These are phyloP conservation scores for Thalassiosira pacifica DNA, from an alignment of 352 stramenopile genomes.

Conservation along the genomic window DNA sequence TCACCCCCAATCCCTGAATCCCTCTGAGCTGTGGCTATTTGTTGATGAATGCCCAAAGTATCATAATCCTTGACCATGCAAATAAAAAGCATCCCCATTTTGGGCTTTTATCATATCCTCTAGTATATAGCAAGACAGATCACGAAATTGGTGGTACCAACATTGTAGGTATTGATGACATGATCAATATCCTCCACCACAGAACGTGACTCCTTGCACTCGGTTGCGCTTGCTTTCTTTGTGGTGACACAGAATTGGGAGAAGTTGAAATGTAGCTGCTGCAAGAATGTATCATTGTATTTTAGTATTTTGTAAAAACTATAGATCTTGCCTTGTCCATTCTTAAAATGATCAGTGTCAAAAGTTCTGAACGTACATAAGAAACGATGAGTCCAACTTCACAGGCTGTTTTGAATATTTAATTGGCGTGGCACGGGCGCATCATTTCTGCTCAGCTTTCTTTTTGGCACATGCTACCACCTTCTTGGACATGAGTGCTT, in stretches of 20 bases:
- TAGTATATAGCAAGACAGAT: not conserved
- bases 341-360: not conserved
- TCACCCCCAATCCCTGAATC: not conserved
- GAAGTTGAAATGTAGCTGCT: conserved; percentile 17
- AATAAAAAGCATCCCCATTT: not conserved
- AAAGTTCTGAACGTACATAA: not conserved
- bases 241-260: not conserved
- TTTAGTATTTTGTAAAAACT: not conserved
- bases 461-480: not conserved
- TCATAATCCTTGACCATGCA: not conserved
- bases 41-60: not conserved
- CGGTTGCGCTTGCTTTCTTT: not conserved
- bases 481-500: not conserved
- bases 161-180: not conserved
- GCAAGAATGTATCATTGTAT: not conserved
- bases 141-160: not conserved
- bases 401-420: not conserved
- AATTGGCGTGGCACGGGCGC: not conserved
- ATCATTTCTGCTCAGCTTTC: not conserved
- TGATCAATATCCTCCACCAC: not conserved
- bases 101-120: not conserved
- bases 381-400: not conserved
- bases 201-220: not conserved
- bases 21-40: not conserved
- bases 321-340: not conserved